phyloP scores from a whole-genome alignment of 768 basidiomycete species.

The Coprinellus aureogranulatus region DNA sequence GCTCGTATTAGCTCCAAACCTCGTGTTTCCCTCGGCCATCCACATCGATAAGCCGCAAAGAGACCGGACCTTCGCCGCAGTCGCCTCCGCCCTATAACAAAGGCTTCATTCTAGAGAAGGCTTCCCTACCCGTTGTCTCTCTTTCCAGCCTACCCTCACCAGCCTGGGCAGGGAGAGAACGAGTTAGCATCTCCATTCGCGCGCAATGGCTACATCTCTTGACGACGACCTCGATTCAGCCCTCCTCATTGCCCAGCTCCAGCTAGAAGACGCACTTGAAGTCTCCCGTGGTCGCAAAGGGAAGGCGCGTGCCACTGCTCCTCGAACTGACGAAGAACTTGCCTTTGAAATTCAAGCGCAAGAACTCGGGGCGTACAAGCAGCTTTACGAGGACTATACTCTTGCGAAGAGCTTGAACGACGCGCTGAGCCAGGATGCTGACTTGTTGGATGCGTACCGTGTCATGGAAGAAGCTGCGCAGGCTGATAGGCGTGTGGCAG shows the following conservation, averaged over 20 bases:
- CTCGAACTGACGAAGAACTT: conserved; percentile 41
- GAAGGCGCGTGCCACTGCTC: conserved; percentile 29
- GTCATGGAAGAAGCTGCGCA: conserved; percentile 11
- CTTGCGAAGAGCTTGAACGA: conserved; percentile 6
- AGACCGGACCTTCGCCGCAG: not conserved
- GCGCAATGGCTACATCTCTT: not conserved
- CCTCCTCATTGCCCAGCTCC: conserved; percentile 39
- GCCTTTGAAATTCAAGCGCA: conserved; percentile 44
- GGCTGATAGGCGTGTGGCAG: conserved; percentile 10
- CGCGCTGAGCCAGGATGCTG: not conserved
- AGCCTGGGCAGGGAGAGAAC: not conserved
- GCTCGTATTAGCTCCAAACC: too few relatives aligned
- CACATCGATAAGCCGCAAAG: not conserved
- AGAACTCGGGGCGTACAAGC: conserved; percentile 19
- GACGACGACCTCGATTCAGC: conserved; percentile 35
- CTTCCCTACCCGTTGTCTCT: not conserved
- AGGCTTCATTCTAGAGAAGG: not conserved
- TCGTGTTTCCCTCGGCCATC: not conserved
- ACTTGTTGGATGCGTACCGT: conserved; percentile 3
- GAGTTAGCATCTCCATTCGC: too few relatives aligned
- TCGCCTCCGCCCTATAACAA: too few relatives aligned
- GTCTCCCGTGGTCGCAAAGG: conserved; percentile 29
- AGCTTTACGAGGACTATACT: not conserved
- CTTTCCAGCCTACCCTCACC: not conserved
- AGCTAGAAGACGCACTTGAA: conserved; percentile 39